Evolutionary conservation across 2,329 filamentous ascomycete species (phyloP).

Genomic region (Clonostachys sp.): DNA sequence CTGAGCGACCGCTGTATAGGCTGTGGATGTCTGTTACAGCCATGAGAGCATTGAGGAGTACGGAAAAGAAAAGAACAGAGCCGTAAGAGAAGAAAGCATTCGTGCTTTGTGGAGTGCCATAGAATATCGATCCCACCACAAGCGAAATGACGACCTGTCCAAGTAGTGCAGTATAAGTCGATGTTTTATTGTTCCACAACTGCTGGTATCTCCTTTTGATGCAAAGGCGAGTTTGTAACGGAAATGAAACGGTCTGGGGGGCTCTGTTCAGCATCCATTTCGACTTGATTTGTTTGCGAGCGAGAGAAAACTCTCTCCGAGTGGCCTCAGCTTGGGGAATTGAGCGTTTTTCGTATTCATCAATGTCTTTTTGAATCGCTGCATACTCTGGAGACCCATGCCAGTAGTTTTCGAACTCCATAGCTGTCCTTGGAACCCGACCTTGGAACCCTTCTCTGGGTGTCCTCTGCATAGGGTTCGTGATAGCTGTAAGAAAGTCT

Average conservation of each 20-base stretch:
- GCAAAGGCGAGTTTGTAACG: conserved; percentile 47
- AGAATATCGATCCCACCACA: conserved; percentile 59
- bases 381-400: neutral
- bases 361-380: neutral
- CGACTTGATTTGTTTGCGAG: neutral
- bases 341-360: neutral
- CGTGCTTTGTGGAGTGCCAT: conserved; percentile 40
- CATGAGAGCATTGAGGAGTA: conserved; percentile 54
- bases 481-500: conserved; percentile 68
- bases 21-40: conserved; percentile 49
- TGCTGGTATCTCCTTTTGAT: conserved; percentile 46
- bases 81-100: conserved; percentile 49
- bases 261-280: neutral
- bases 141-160: conserved; percentile 49
- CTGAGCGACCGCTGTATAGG: conserved; percentile 31
- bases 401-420: conserved; percentile 1
- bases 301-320: neutral
- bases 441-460: conserved; percentile 52
- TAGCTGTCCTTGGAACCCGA: conserved; percentile 36
- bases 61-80: conserved; percentile 54
- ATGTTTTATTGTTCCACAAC: conserved; percentile 44
- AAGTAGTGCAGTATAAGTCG: conserved; percentile 20
- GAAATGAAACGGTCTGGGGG: conserved; percentile 14
- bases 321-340: neutral
- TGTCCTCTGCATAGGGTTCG: conserved; percentile 60